These are phyloP conservation scores for Magnusiomyces paraingens DNA, from an alignment of 1,139 yeast species.

Conservation along the genomic window DNA sequence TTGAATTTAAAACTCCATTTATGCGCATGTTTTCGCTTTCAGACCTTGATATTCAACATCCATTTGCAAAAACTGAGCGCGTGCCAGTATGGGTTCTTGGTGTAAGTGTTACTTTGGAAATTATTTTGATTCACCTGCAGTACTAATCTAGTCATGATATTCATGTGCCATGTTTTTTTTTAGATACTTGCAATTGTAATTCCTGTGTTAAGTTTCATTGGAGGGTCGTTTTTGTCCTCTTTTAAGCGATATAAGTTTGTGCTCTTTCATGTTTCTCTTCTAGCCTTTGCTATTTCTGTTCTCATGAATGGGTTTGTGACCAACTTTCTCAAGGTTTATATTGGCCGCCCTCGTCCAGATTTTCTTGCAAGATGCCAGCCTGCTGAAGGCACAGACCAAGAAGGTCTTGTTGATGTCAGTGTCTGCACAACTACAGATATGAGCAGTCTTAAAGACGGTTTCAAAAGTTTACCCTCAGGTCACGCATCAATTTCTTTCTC, in stretches of 20 bases:
- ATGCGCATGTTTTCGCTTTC: conserved; percentile 29
- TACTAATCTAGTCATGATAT: background rate
- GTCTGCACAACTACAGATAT: conserved; percentile 43
- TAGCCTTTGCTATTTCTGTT: conserved; percentile 42
- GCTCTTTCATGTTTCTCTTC: conserved; percentile 36
- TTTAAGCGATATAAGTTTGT: conserved; percentile 25
- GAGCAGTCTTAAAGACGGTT: conserved; percentile 48
- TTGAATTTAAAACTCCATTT: conserved; percentile 28
- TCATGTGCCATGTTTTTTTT: background rate
- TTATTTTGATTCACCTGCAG: background rate
- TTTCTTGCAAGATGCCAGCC: conserved; percentile 67
- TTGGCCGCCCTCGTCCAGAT: conserved; percentile 80
- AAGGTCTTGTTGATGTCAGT: conserved; percentile 43
- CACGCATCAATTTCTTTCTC: conserved; percentile 68
- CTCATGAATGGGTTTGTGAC: conserved; percentile 43
- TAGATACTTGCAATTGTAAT: conserved; percentile 26
- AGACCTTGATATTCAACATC: conserved; percentile 43
- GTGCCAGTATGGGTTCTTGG: conserved; percentile 36
- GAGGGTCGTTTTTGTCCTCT: conserved; percentile 23
- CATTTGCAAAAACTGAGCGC: conserved; percentile 46
- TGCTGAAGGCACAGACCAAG: conserved; percentile 31
- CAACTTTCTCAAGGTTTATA: conserved; percentile 59
- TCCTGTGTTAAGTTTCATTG: conserved; percentile 29
- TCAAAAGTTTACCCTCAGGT: conserved; percentile 78
- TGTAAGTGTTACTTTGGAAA: conserved; percentile 6